phyloP scores from a whole-genome alignment of 2,329 filamentous ascomycete genomes.

The Aspergillus novofumigatus region DNA sequence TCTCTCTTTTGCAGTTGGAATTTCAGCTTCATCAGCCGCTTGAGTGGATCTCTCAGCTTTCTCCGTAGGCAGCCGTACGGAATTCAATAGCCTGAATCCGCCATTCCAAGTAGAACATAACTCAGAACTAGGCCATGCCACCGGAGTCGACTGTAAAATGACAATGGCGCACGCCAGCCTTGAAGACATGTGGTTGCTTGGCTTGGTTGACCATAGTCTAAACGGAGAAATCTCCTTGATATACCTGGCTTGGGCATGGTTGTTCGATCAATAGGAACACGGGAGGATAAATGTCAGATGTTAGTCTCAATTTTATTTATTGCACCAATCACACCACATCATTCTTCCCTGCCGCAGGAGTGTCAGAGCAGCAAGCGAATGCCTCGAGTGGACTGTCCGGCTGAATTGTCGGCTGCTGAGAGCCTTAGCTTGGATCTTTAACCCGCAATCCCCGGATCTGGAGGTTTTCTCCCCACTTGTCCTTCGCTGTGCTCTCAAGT shows the following conservation, averaged over 20 bases:
- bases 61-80: too few species aligned
- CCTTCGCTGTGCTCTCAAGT: background rate
- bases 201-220: background rate
- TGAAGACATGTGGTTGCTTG: background rate
- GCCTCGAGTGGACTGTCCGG: background rate
- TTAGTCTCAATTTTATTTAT: background rate
- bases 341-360: background rate
- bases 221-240: background rate
- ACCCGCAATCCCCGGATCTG: background rate
- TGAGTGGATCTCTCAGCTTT: too few species aligned
- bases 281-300: background rate
- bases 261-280: background rate
- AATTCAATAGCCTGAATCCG: background rate
- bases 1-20: too few species aligned
- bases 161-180: background rate
- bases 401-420: background rate
- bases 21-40: too few species aligned
- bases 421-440: background rate
- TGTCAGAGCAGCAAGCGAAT: background rate
- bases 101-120: background rate
- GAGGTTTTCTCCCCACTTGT: background rate
- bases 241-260: background rate
- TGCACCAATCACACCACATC: background rate
- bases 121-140: too few species aligned
- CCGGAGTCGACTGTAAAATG: background rate